Conservation (phyloP, 768 basidiomycete genomes). For the Leucocoprinus sp. region DNA sequence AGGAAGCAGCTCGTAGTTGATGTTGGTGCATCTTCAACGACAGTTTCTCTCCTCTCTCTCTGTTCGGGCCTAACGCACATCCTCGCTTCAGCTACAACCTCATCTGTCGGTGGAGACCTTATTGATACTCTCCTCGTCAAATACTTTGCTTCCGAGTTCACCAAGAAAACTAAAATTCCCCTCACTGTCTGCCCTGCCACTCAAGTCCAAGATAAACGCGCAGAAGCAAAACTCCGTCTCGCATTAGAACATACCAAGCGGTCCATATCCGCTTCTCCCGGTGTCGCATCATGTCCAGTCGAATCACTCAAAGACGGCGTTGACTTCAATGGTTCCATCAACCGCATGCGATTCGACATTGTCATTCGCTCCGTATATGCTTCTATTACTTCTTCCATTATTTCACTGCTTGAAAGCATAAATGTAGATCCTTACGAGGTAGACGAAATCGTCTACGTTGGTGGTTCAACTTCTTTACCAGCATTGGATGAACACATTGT, state of each 20-base stretch:
- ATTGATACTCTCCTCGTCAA: conserved; percentile 81
- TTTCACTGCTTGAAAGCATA: conserved; percentile 41
- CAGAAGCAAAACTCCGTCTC: conserved; percentile 87
- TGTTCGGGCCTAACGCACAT: conserved; percentile 67
- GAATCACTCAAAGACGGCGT: conserved; percentile 91
- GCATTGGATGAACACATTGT: conserved; percentile 58
- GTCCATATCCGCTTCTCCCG: conserved; percentile 78
- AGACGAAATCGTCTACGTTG: conserved; percentile 76
- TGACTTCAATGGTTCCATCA: conserved; percentile 63
- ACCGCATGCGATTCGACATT: conserved; percentile 57
- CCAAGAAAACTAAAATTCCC: conserved; percentile 84
- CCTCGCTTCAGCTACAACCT: conserved; percentile 43
- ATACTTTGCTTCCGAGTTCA: conserved; percentile 93
- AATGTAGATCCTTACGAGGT: conserved; percentile 57
- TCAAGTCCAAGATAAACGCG: conserved; percentile 61
- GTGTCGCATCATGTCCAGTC: conserved; percentile 86
- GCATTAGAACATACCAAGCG: conserved; percentile 94
- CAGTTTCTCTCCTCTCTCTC: conserved; percentile 61
- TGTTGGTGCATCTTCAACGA: conserved; percentile 67
- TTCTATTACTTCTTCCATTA: conserved; percentile 41
- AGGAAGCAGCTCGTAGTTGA: conserved; percentile 78
- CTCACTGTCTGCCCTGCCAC: conserved; percentile 57
- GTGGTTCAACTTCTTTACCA: conserved; percentile 66
- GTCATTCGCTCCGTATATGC: conserved; percentile 54
- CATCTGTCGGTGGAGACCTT: conserved; percentile 53